phyloP scores from a whole-genome alignment of 2,329 filamentous ascomycete genomes.

The Hortaea werneckii region DNA sequence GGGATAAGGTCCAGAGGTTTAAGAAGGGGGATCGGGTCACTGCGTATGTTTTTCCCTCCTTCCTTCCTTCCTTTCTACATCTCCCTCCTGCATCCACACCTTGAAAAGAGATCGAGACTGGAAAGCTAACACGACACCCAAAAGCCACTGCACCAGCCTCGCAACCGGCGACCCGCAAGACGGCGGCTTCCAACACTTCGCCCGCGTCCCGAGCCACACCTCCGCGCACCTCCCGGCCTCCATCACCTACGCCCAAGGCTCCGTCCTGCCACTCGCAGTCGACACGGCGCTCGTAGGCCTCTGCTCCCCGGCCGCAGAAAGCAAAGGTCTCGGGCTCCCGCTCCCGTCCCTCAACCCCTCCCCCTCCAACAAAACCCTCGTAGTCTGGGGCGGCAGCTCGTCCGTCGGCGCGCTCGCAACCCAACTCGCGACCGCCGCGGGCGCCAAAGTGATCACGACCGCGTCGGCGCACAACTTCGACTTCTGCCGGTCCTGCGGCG shows the following conservation, averaged over 20 bases:
- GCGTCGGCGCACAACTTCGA: slow-evolving; percentile 25
- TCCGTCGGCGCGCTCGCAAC: slow-evolving; percentile 26
- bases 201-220: slow-evolving; percentile 18
- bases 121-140: neutral
- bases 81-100: neutral
- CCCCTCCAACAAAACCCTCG: slow-evolving; percentile 27
- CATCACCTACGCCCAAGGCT: slow-evolving; percentile 29
- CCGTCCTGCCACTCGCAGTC: slow-evolving; percentile 36
- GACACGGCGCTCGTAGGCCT: slow-evolving; percentile 35
- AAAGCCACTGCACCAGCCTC: slow-evolving; percentile 15
- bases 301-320: slow-evolving; percentile 26
- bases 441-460: slow-evolving; percentile 24
- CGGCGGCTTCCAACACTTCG: slow-evolving; percentile 28
- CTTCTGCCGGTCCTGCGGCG: slow-evolving; percentile 22
- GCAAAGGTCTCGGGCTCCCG: slow-evolving; percentile 27
- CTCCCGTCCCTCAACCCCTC: slow-evolving; percentile 26
- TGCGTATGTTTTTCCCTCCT: slow-evolving; percentile 16
- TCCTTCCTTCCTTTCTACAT: neutral
- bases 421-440: slow-evolving; percentile 28
- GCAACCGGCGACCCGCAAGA: slow-evolving; percentile 14
- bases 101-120: neutral
- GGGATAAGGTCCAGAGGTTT: slow-evolving; percentile 22
- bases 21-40: slow-evolving; percentile 29
- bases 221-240: slow-evolving; percentile 30
- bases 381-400: slow-evolving; percentile 29